Evolutionary conservation across 2,329 filamentous ascomycete genomes (phyloP), one percentile per base, ranked within the genome.

Genomic region (Lachnellula occidentalis): DNA sequence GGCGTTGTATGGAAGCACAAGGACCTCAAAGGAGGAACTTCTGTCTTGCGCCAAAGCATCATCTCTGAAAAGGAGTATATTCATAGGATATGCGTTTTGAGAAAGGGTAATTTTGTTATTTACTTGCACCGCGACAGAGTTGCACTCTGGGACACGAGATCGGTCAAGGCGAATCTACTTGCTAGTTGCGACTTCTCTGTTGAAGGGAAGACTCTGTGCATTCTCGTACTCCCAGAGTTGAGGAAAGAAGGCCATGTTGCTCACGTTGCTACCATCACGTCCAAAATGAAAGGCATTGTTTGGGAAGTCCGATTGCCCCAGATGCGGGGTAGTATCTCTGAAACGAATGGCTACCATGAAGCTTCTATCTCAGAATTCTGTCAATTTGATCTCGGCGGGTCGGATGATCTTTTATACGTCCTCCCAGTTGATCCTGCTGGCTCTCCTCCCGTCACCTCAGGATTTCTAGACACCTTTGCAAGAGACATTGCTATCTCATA

Each of bases 381-480:
- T 66, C 79, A 72, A 1, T 94, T 95, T 66, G 76, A 85, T 51
- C 75, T 95, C 2, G 79, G 83, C 0, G 75, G 75, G 17, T 72
- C 74, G 0, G 78, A 82, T n/a, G 78, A 80, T 48, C 69, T 87
- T 45, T 78, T 81, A 14, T 85, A 85, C 59, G 78, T 95, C 17
- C 74, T 95, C 9, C 89, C 91, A 0, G 90, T 95, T 46, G 92
- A 96, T 65, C 90, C 91, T 49, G 91, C 90, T 1, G 92, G 91
- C 1, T 84, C 87, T 11, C 76, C 80, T 39, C 81, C 85, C 1
- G 78, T 85, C 3, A 81, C 84, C 11, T 88, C 89, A 4, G 88
- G 87, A 0, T 95, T 91, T 59, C 78, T 95, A 34, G 91, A 96
- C 69, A 82, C 89, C 0, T 95, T 96, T 69, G 88, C 90, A 11